Evolutionary conservation across 768 basidiomycete genomes (phyloP), one percentile per base, ranked within the genome.

Genomic region (Pholiota molesta): DNA sequence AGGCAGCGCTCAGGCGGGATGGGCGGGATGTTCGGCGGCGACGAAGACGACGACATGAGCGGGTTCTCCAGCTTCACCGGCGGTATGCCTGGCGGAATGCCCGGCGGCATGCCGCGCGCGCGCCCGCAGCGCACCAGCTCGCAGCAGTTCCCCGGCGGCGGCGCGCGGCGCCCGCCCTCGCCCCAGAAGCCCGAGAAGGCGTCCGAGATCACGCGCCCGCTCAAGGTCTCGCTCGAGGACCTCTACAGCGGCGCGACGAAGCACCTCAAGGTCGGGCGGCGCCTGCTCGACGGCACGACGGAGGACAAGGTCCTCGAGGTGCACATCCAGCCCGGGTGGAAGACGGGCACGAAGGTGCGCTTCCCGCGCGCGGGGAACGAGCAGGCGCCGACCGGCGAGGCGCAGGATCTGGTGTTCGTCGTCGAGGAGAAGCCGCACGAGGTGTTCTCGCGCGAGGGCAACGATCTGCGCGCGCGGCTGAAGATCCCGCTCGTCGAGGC

Each of bases 371-470:
- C 93, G 10, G 94, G 94, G 2, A 95, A 98, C 74, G 94, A 95
- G 68, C 81, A 83, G 55, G 71, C 78, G 49, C 74, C 78, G 0
- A 37, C 63, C 35, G 89, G 90, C 11, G 89, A 89, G 51, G 73
- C 90, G 14, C 94, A 95, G 69, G 94, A 96, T 72, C 83, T 99
- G n/a, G 95, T 95, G 33, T 98, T 99, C 71, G 86, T 97, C 52
- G 86, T 97, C n/a, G 96, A 97, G 74, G 95, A 98, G 77, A 98
- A 97, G 76, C 88, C 90, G 9, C 93, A 99, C 74, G 74, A 82
- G 0, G 73, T 80, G 17, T 97, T 93, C 75, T 83, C 78, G 61
- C 83, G 96, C 23, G 88, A 91, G 8, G 94, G 90, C 33, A 91
- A 97, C 76, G 88, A 97, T 72, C 83, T 98, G 51, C 70, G 83